Evolutionary conservation across 2,329 filamentous ascomycete genomes (phyloP), one percentile per base, ranked within the genome.

Genomic region (Ophiostoma montium): DNA sequence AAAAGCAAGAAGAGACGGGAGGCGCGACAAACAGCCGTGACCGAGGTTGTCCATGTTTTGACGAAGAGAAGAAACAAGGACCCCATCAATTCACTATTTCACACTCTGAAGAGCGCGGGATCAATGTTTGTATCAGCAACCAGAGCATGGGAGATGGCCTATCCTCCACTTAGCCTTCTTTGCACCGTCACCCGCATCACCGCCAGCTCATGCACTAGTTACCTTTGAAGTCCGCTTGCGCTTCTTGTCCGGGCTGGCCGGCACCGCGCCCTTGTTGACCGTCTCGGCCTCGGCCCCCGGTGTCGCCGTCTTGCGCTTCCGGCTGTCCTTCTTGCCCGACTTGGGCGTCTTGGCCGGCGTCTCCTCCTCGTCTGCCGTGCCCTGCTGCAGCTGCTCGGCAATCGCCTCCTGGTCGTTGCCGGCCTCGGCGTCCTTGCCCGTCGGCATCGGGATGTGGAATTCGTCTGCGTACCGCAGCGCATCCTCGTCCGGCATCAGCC

Each of bases 201-300:
- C 70, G 76, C 76, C 54, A 72, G 71, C 61, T 80, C 75, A 60
- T 78, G 75, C 55, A 65, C 64, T 50, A 27, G 65, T 65, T 36
- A 67, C 71, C 69, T 80, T 80, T 57, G 73, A 75, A 10, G 68
- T 66, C 52, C 77, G 67, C 64, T 79, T 74, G 57, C 76, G 70
- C 74, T 81, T 82, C 70, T 78, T 77, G 55, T 76, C 76, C 30
- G 76, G 75, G 61, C 72, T 78, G 50, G 69, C 69, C 23, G 72
- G 69, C 30, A 64, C 62, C 48, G 56, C 63, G 23, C 65, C 57
- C 62, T 68, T 67, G 47, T 68, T 67, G 47, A 60, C 56, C 16
- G 62, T 50, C 57, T 68, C 64, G 59, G 65, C 55, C 57, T 69
- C 69, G 47, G 67, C 65, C 15, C 69, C 66, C n/a, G 68, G 70